These are phyloP conservation scores for Globisporangium spinosum DNA, from an alignment of 352 stramenopile genomes.

Conservation along the genomic window DNA sequence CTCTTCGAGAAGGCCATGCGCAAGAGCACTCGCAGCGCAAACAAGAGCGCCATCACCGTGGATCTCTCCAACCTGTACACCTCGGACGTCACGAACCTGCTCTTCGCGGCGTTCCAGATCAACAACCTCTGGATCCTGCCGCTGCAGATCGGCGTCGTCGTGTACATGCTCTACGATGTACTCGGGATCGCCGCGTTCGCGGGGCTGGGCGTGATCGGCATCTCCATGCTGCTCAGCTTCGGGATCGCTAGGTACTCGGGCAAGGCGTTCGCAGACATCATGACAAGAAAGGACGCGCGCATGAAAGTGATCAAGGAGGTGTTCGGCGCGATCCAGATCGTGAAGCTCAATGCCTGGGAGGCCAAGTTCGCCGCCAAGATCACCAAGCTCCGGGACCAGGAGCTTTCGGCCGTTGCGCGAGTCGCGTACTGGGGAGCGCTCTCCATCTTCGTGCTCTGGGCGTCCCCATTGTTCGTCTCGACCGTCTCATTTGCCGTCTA, in stretches of 20 bases:
- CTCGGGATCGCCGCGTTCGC: conserved; percentile 37
- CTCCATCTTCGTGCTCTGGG: conserved; percentile 44
- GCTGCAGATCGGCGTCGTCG: conserved; percentile 30
- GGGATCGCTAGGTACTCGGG: conserved; percentile 42
- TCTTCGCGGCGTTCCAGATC: conserved; percentile 51
- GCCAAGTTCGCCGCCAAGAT: neutral
- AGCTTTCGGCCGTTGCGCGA: conserved; percentile 43
- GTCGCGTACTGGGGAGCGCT: conserved; percentile 48
- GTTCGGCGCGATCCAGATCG: neutral
- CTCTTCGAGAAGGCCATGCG: conserved; percentile 46
- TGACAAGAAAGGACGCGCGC: neutral
- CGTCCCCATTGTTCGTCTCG: conserved; percentile 24
- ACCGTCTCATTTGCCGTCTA: conserved; percentile 37
- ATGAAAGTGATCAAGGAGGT: neutral
- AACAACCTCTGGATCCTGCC: conserved; percentile 53
- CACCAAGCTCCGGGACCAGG: conserved; percentile 39
- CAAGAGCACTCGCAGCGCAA: conserved; percentile 10
- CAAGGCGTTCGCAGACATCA: conserved; percentile 33
- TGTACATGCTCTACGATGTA: conserved; percentile 39
- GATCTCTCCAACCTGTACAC: conserved; percentile 93
- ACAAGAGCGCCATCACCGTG: conserved; percentile 5
- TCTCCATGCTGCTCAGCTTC: conserved; percentile 37
- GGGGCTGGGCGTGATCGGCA: conserved; percentile 29
- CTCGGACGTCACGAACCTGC: conserved; percentile 75
- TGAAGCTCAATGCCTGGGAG: neutral